Percentiles rank a stretch among this genome's conserved stretches.
These are phyloP conservation scores for Medicago ruthenica DNA, from an alignment of 306 rosid genomes.

Conservation along the genomic window DNA sequence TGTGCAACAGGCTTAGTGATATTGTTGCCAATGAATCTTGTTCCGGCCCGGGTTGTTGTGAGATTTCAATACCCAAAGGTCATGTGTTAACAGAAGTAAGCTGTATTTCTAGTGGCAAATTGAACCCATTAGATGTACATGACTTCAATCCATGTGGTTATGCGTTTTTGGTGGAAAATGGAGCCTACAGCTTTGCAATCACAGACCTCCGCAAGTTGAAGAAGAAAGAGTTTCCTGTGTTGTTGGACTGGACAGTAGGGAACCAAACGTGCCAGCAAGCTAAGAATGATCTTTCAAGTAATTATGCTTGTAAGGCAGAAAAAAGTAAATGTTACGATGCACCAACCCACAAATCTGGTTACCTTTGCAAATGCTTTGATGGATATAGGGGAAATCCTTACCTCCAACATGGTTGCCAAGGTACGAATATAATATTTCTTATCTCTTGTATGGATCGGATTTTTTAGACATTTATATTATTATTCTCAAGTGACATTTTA, in stretches of 20 bases:
- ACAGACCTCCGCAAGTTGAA: not conserved
- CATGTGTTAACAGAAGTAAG: not conserved
- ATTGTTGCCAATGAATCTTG: no score
- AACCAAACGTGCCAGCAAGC: conserved; percentile 27
- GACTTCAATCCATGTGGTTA: conserved; percentile 28
- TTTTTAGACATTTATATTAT: no score
- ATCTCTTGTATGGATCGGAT: no score
- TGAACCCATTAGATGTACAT: no score
- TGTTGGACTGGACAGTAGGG: conserved; percentile 44
- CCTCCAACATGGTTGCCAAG: conserved; percentile 48
- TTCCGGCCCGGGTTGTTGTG: no score
- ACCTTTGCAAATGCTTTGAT: conserved; percentile 17
- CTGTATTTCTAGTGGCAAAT: not conserved
- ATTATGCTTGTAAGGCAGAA: not conserved
- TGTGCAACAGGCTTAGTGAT: no score
- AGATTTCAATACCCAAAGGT: not conserved
- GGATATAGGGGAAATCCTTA: conserved; percentile 53
- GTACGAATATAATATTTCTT: conserved; percentile 1
- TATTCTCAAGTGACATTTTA: no score
- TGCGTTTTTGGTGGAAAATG: conserved; percentile 38
- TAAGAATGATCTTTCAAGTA: not conserved
- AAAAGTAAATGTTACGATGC: not conserved
- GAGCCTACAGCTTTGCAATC: not conserved
- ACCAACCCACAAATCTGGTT: not conserved
- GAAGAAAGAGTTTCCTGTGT: not conserved